A percentile compares a stretch with the other conserved stretches of the same genome.
Conservation (phyloP, 257 asterid species). For the Pogostemon cablin region DNA sequence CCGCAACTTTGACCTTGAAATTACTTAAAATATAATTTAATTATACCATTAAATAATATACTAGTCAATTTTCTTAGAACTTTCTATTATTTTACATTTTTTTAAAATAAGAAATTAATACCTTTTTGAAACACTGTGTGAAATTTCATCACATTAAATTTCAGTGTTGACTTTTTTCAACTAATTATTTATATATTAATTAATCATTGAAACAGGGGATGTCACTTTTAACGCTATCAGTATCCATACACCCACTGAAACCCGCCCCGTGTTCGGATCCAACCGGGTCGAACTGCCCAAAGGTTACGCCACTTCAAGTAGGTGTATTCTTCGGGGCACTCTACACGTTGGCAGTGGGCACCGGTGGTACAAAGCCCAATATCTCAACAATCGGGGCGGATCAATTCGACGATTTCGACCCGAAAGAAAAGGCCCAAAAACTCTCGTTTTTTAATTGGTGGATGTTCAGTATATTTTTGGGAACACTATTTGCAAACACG, state of each 20-base stretch:
- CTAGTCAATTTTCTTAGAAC: no score
- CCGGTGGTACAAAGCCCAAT: slow-evolving; percentile 92
- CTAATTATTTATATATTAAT: neutral
- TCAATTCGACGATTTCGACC: slow-evolving; percentile 81
- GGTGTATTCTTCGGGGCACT: slow-evolving; percentile 74
- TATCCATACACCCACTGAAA: slow-evolving; percentile 60
- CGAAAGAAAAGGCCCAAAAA: slow-evolving; percentile 76
- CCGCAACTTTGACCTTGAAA: neutral
- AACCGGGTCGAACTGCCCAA: slow-evolving; percentile 44
- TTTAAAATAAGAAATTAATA: no score
- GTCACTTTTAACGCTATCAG: slow-evolving; percentile 67
- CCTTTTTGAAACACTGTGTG: no score
- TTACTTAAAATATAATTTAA: neutral
- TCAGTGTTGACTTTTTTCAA: neutral
- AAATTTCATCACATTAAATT: neutral
- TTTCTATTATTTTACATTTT: no score
- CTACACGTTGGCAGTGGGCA: slow-evolving; percentile 72
- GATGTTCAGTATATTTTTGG: slow-evolving; percentile 85
- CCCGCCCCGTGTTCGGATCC: slow-evolving; percentile 70
- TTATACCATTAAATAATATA: neutral
- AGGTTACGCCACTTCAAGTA: slow-evolving; percentile 62
- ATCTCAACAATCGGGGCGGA: slow-evolving; percentile 93
- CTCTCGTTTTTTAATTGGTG: slow-evolving; percentile 97
- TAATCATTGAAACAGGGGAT: slow-evolving; percentile 55
- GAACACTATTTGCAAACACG: slow-evolving; percentile 82